Evolutionary conservation across 2,329 filamentous ascomycete species (phyloP).

Genomic region (Macroventuria anomochaeta): DNA sequence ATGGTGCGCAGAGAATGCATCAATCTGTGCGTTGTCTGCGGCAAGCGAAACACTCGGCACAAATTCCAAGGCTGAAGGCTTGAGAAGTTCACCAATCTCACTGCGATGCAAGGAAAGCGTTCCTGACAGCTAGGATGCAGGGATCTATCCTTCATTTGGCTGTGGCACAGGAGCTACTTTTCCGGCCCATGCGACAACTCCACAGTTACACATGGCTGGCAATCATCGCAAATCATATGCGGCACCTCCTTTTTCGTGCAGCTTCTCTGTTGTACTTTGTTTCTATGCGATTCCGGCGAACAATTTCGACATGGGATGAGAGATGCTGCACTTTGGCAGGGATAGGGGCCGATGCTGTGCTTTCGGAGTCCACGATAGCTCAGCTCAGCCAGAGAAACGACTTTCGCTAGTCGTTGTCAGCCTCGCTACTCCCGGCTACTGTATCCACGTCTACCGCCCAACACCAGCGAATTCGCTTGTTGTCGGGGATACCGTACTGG

Average conservation of each 20-base stretch:
- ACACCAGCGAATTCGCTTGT: constrained; percentile 10
- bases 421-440: constrained; percentile 12
- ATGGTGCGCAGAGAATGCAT: constrained; percentile 12
- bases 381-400: constrained; percentile 25
- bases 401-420: constrained; percentile 13
- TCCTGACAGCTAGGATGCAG: constrained; percentile 20
- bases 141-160: constrained; percentile 20
- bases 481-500: constrained; percentile 12
- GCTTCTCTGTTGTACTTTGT: constrained; percentile 10
- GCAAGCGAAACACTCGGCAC: constrained; percentile 21
- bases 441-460: constrained; percentile 9
- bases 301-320: background rate
- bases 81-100: constrained; percentile 14
- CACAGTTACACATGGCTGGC: constrained; percentile 21
- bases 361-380: constrained; percentile 22
- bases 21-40: constrained; percentile 8
- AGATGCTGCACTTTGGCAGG: background rate
- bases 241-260: constrained; percentile 17
- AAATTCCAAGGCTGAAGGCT: constrained; percentile 17
- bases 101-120: constrained; percentile 22
- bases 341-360: background rate
- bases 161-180: constrained; percentile 19
- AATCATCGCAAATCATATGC: constrained; percentile 21
- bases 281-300: constrained; percentile 4
- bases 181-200: constrained; percentile 17